Evolutionary conservation across 495 filamentous ascomycete species (phyloP), one percentile per base, ranked within the genome.

Genomic region (Clavariopsis aquatica): DNA sequence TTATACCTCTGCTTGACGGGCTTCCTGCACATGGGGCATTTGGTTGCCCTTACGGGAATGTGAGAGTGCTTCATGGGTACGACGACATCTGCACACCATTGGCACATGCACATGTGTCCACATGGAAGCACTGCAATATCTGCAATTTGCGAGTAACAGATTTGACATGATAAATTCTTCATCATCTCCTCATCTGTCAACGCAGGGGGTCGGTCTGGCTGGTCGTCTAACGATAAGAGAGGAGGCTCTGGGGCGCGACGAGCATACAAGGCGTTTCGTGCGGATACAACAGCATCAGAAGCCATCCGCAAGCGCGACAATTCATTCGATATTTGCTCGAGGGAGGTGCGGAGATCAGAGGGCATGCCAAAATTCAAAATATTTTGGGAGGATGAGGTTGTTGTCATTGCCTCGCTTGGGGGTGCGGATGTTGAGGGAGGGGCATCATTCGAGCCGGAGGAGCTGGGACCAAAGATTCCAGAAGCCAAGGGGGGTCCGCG

Each of bases 111-210:
- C 47, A 83, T 71, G 71, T 85, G 83, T 7, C 81, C 83, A 52
- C 83, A 86, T 1, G 83, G 83, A 15, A 85, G 68, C 12, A 83
- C 60, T 15, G 80, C 78, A 0, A 80, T 83, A 71, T 84, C 80
- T 9, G 83, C 79, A 1, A 82, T 29, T 68, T 86, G 84, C 0
- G 69, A 73, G 59, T 81, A 81, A 69, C 84, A 86, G 28, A 84
- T 75, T 57, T 81, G 80, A 65, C 84, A 86, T 57, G 82, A 78
- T 52, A 84, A 73, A 23, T 78, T 80, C 26, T 83, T 66, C 31
- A 69, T 79, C 75, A 85, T 69, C 24, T 80, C 76, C 2, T 77
- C 78, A 2, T 79, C 73, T 31, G 76, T 77, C 58, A 80, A 74
- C 1, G 82, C 79, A 19, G 74, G 70, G 0, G 83, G 83, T 9